Evolutionary conservation across 257 asterid species (phyloP).

Genomic region (Scutellaria minor): DNA sequence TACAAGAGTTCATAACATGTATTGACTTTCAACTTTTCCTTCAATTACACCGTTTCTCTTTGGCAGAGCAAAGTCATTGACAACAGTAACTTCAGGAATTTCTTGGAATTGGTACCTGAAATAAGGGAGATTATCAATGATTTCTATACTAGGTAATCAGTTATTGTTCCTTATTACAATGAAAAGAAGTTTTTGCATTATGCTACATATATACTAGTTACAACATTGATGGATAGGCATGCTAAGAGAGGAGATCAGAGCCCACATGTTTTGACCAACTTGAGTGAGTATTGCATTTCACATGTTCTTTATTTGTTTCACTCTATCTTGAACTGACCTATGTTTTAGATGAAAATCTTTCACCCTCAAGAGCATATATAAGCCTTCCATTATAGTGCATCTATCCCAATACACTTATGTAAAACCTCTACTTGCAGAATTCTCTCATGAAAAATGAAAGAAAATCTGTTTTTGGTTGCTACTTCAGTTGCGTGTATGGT

Average conservation of each 20-base stretch:
- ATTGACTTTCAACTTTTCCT: constrained; percentile 9
- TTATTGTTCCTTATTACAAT: constrained; percentile 25
- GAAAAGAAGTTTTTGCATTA: neutral
- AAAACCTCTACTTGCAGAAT: neutral
- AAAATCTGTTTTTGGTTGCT: too few relatives aligned
- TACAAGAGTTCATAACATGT: neutral
- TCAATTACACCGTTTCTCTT: constrained; percentile 20
- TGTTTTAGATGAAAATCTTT: neutral
- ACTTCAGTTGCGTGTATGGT: too few relatives aligned
- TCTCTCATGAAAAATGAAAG: too few relatives aligned
- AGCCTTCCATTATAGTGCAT: neutral
- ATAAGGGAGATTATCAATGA: constrained; percentile 80
- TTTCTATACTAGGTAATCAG: constrained; percentile 77
- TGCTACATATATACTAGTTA: neutral
- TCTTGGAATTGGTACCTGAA: constrained; percentile 85
- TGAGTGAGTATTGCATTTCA: neutral
- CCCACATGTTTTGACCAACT: neutral
- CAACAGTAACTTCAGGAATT: constrained; percentile 74
- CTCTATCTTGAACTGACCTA: constrained; percentile 6
- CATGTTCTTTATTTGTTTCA: neutral
- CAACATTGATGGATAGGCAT: neutral
- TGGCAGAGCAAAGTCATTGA: constrained; percentile 91
- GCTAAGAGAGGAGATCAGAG: constrained; percentile 1
- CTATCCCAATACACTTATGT: neutral
- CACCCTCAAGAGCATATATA: neutral